Evolutionary conservation across 306 rosid genomes (phyloP).

Genomic region (Casuarina equisetifolia): DNA sequence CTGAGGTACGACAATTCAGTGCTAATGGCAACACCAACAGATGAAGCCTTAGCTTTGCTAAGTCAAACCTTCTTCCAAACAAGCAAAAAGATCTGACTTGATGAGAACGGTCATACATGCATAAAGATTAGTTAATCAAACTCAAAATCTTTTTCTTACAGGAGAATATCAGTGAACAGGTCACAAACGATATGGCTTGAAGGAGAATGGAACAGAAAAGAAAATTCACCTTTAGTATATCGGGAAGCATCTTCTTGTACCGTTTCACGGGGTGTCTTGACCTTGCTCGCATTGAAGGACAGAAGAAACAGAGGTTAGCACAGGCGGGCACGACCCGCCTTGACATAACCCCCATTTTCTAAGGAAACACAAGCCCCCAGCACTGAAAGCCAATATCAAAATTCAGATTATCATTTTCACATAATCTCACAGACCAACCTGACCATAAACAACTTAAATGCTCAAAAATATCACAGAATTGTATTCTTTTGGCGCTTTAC

Average conservation of each 20-base stretch:
- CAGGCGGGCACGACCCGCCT: conserved; percentile 96
- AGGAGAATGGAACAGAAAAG: neutral
- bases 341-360: conserved; percentile 95
- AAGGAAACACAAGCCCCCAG: conserved; percentile 33
- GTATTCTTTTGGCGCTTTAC: conserved; percentile 1
- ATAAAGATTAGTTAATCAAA: neutral
- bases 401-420: conserved; percentile 18
- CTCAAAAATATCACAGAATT: conserved; percentile 3
- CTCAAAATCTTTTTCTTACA: neutral
- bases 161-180: conserved; percentile 7
- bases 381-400: conserved; percentile 33
- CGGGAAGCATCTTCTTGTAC: conserved; percentile 80
- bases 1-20: conserved; percentile 1
- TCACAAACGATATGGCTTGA: conserved; percentile 11
- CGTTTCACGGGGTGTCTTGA: conserved; percentile 96
- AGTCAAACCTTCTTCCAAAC: conserved; percentile 4
- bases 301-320: conserved; percentile 81
- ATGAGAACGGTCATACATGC: neutral
- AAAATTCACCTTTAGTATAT: conserved; percentile 76
- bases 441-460: conserved; percentile 16
- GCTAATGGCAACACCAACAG: conserved; percentile 2
- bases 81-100: neutral
- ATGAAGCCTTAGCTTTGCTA: neutral
- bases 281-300: conserved; percentile 89
- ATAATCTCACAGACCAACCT: conserved; percentile 14